Evolutionary conservation across 805 yeast species (phyloP), one percentile per base, ranked within the genome.

Genomic region (Pachysolen tannophilus): DNA sequence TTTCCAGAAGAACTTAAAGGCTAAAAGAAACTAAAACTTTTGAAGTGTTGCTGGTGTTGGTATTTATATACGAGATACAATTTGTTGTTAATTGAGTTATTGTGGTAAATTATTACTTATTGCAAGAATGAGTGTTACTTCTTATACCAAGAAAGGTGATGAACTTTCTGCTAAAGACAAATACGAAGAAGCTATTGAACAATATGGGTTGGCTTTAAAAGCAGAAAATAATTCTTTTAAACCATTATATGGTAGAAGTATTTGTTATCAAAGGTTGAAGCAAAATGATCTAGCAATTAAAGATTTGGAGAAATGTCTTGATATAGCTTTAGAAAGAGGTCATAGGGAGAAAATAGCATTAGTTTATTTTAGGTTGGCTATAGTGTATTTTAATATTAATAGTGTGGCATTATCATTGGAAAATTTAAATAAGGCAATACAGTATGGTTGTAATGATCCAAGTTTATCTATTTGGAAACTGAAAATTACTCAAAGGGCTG

Each of bases 191-290:
- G 83, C 84, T 1, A 50, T 73, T 17, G 45, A 53, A 8, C 30
- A 51, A 6, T 63, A 64, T 32, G 55, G 65, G 5, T 40, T 47
- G 0, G 68, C 74, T 0, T 44, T 77, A 14, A 47, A 47, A 9
- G 65, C 65, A 30, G 54, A 64, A 31, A 66, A 74, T 1, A 52
- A 51, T 3, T 69, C 78, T 13, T 62, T 70, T 32, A 57, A 52
- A 28, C 72, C 81, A 0, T 57, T 62, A 14, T 38, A 71, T 3
- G 65, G 75, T 42, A 53, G 77, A 39, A 60, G 81, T 9, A 69
- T 65, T 13, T 64, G 70, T 4, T 57, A 69, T 43, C 69, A 69
- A 41, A 68, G 73, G 44, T 45, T 65, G 30, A 56, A 62, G 37
- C 60, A 69, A 37, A 66, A 62, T 53, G 74, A 69, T 29, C 53